Base-by-base conservation (phyloP, 1,139 yeast species). In the Blastobotrys serpentis region DNA sequence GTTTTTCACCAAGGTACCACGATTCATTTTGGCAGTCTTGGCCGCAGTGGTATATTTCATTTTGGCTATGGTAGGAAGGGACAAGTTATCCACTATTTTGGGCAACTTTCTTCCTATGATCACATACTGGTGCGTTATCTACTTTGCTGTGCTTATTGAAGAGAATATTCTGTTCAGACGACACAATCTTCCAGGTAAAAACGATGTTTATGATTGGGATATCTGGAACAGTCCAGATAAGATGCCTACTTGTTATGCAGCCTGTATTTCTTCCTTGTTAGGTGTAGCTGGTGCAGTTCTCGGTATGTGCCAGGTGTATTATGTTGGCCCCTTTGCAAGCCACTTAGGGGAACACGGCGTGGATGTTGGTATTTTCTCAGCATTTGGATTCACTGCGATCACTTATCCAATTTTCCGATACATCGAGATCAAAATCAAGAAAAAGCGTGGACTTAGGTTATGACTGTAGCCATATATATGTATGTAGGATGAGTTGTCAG, bases 101-200 rank as follows among this genome's bases (percentile, higher is more conserved):
- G 81, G 89, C n/a, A 89, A 88, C 62, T 89, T 89, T 70, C 72
- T 89, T 57, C 96, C 97, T 7, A 88, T 89, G 96, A 79, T 89
- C 52, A 96, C 96, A 0, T 89, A 89, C 69, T 89, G 97, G 97
- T 78, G 86, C 47, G 81, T 92, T 47, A 86, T 89, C 71, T 89
- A 88, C 66, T 80, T 85, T 59, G 78, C 80, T 22, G 68, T 88
- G 46, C 67, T 88, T 42, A 54, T 86, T 2, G 90, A 86, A 60
- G 97, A 89, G 63, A 86, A 86, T 60, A 49, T 76, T 4, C 75
- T 88, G 17, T 88, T 88, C 69, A 77, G 96, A 63, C 75, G 82
- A 1, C 66, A 71, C 34, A 62, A 70, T 39, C 74, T 81, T 13
- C 59, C 61, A 3, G 61, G 62, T 4, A 38, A 45, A 21, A 51